Conservation (phyloP, 1,139 yeast species). For the Nadsonia commutata region DNA sequence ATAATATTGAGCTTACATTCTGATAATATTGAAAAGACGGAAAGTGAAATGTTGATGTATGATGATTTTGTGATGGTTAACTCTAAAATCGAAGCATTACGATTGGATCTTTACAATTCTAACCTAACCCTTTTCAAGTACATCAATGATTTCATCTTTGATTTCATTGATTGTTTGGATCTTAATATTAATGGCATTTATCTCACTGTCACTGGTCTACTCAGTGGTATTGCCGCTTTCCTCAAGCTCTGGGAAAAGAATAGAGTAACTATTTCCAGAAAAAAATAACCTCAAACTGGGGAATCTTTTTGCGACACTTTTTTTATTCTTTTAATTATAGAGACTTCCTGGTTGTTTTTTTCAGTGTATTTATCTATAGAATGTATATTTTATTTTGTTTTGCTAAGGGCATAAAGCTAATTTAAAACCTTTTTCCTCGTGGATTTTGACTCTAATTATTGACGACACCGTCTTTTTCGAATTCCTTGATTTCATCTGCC, state of each 20-base stretch:
- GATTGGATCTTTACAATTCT: background rate
- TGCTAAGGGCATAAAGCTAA: no score
- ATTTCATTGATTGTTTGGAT: background rate
- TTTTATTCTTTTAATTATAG: no score
- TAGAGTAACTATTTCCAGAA: background rate
- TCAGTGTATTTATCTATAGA: no score
- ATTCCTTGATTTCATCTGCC: constrained; percentile 11
- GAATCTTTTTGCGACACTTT: background rate
- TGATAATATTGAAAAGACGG: background rate
- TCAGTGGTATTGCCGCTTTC: background rate
- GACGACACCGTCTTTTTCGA: constrained; percentile 17
- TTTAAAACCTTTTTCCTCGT: no score
- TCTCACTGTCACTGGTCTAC: background rate
- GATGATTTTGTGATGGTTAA: background rate
- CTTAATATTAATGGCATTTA: background rate
- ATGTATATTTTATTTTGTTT: no score
- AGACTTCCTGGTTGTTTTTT: no score
- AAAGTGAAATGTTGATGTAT: background rate
- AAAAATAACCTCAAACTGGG: background rate
- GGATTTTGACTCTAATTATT: constrained; percentile 5
- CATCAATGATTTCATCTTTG: background rate
- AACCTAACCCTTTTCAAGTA: background rate
- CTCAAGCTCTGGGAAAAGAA: background rate
- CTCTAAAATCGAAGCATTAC: background rate
- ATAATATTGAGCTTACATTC: background rate